Evolutionary conservation across 1,284 basidiomycete genomes (phyloP).

Genomic region (Cystobasidium slooffiae): DNA sequence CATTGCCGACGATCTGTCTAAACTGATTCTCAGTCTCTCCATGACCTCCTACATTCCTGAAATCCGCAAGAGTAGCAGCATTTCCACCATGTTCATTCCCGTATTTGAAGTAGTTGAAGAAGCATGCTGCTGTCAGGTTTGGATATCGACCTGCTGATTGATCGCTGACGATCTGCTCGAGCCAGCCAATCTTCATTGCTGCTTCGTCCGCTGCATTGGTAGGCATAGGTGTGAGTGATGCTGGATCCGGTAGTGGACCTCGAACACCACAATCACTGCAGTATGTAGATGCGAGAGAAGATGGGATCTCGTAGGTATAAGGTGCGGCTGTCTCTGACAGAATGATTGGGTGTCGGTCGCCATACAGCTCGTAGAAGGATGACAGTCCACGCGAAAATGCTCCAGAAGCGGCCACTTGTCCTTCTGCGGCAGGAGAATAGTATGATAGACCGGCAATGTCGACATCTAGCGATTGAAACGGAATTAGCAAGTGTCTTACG

Average conservation of each 20-base stretch:
- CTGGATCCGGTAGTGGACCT: conserved; percentile 44
- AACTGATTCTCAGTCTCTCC: conserved; percentile 36
- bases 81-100: conserved; percentile 32
- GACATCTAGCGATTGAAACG: conserved; percentile 45
- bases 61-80: conserved; percentile 20
- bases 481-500: background rate
- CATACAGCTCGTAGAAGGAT: conserved; percentile 50
- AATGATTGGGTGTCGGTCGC: conserved; percentile 46
- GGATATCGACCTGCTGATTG: conserved; percentile 48
- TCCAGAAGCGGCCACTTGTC: conserved; percentile 19
- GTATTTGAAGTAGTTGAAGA: conserved; percentile 52
- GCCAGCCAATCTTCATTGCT: conserved; percentile 51
- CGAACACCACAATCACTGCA: conserved; percentile 49
- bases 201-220: conserved; percentile 47
- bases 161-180: conserved; percentile 49
- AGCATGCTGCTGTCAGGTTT: conserved; percentile 47
- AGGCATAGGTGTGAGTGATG: conserved; percentile 39
- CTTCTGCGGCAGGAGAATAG: conserved; percentile 44
- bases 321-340: conserved; percentile 51
- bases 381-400: conserved; percentile 38
- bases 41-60: conserved; percentile 30
- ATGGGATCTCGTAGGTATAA: conserved; percentile 50
- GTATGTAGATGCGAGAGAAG: conserved; percentile 33
- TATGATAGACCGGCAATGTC: conserved; percentile 50
- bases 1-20: conserved; percentile 42